These are phyloP conservation scores for Glycine latifolia DNA, from an alignment of 306 rosid species.

Conservation along the genomic window DNA sequence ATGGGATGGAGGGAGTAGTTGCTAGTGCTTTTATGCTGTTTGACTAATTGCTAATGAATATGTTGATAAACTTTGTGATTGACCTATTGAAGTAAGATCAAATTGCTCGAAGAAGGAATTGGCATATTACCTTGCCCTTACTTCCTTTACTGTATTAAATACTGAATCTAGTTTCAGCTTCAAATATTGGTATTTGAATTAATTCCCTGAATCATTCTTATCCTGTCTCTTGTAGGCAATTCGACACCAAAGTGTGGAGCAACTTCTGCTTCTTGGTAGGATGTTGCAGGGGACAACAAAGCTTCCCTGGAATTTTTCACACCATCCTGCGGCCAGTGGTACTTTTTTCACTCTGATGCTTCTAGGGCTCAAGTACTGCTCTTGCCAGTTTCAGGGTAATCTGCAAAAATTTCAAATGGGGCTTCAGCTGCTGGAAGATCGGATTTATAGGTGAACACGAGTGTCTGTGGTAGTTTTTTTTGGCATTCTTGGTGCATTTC, in stretches of 20 bases:
- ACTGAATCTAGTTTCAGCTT: conserved; percentile 41
- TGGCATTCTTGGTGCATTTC: conserved; percentile 44
- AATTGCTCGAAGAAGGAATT: conserved; percentile 13
- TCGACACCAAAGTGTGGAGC: conserved; percentile 97
- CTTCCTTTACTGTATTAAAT: conserved; percentile 14
- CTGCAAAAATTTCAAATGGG: conserved; percentile 84
- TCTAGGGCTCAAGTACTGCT: conserved; percentile 96
- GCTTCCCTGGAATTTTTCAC: conserved; percentile 88
- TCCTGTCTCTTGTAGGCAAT: conserved; percentile 67
- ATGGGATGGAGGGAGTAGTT: background rate
- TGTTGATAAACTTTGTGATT: background rate
- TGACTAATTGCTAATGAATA: conserved; percentile 11
- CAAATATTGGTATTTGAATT: conserved; percentile 15
- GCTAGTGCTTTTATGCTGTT: conserved; percentile 34
- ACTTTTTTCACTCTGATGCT: conserved; percentile 95
- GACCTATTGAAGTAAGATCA: conserved; percentile 19
- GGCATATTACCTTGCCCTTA: conserved; percentile 15
- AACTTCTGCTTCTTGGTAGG: conserved; percentile 94
- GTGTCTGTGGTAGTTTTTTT: conserved; percentile 41
- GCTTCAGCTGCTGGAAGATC: conserved; percentile 93
- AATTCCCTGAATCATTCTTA: conserved; percentile 32
- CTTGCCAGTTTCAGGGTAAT: conserved; percentile 90
- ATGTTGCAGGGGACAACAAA: conserved; percentile 95
- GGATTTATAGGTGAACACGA: conserved; percentile 73
- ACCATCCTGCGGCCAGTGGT: conserved; percentile 97